phyloP scores from a whole-genome alignment of 148 eudicot species.

The Bassia scoparia region DNA sequence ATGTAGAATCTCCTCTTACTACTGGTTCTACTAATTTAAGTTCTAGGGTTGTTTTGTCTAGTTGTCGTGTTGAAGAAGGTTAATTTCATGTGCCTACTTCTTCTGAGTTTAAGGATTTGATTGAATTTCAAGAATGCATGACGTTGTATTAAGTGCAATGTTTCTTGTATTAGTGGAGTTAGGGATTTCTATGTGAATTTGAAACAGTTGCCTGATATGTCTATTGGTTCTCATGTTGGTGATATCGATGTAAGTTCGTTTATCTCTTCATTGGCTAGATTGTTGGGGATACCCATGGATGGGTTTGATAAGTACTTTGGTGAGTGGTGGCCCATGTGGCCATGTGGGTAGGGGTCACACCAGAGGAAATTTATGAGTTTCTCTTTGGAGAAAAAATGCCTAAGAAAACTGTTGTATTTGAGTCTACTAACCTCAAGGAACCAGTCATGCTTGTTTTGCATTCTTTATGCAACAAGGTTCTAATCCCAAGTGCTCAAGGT shows the following conservation, averaged over 20 bases:
- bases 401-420: neutral
- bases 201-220: neutral
- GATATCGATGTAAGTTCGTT: neutral
- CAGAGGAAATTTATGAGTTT: neutral
- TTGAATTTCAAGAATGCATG: neutral
- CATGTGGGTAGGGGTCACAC: neutral
- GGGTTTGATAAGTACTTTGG: neutral
- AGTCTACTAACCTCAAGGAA: neutral
- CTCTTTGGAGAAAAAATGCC: neutral
- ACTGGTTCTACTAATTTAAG: neutral
- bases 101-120: neutral
- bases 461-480: neutral
- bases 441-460: neutral
- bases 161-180: neutral
- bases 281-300: neutral
- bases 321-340: neutral
- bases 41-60: neutral
- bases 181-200: neutral
- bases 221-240: neutral
- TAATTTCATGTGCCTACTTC: neutral
- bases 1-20: neutral
- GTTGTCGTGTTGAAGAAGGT: neutral
- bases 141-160: neutral
- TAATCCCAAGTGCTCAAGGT: neutral
- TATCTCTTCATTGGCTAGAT: neutral